Evolutionary conservation across 306 rosid genomes (phyloP).

Genomic region (Calophaca sinica): DNA sequence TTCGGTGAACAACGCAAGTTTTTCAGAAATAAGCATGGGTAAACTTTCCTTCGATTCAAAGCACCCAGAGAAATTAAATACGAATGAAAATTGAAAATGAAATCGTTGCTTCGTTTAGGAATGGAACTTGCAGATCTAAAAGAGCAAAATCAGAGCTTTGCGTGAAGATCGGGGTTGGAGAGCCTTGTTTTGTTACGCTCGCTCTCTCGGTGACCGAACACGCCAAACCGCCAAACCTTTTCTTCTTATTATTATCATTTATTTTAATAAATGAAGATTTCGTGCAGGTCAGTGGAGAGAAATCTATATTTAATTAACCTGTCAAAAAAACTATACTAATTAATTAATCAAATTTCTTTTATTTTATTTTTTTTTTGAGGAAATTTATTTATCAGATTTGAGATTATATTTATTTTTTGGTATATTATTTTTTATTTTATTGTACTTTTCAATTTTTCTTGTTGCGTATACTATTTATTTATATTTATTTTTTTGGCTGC

Average conservation of each 20-base stretch:
- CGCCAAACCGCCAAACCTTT: neutral
- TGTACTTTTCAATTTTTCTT: too few relatives aligned
- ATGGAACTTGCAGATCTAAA: constrained; percentile 44
- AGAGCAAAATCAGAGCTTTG: constrained; percentile 41
- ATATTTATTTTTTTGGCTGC: too few relatives aligned
- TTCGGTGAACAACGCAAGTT: neutral
- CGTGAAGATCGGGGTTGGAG: constrained; percentile 44
- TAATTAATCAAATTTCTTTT: too few relatives aligned
- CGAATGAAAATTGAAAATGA: neutral
- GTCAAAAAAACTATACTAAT: too few relatives aligned
- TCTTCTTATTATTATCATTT: neutral
- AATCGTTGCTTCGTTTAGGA: neutral
- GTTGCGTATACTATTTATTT: too few relatives aligned
- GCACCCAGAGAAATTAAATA: neutral
- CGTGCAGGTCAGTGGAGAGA: too few relatives aligned
- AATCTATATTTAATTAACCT: too few relatives aligned
- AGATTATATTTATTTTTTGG: too few relatives aligned
- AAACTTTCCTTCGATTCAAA: neutral
- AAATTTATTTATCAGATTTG: too few relatives aligned
- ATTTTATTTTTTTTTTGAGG: too few relatives aligned
- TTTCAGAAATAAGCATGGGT: constrained; percentile 15
- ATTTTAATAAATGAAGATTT: too few relatives aligned
- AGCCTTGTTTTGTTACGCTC: constrained; percentile 39
- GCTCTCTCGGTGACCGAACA: neutral
- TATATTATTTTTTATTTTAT: too few relatives aligned